These are phyloP conservation scores for Pyrenopolyporus hunteri DNA, from an alignment of 495 filamentous ascomycete genomes.

Conservation along the genomic window DNA sequence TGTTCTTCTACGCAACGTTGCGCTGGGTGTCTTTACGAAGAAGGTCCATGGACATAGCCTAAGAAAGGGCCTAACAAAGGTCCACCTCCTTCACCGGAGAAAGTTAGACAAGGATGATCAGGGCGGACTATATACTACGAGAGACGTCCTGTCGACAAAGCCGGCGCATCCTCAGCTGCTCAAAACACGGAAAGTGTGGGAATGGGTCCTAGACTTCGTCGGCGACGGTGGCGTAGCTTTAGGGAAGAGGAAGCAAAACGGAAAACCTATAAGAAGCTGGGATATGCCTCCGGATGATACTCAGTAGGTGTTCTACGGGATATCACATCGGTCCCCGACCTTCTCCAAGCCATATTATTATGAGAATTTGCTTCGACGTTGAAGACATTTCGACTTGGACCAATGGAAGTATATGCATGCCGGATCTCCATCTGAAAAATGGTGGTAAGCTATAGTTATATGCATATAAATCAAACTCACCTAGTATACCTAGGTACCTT, in stretches of 20 bases:
- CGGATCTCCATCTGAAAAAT: no score
- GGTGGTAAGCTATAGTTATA: no score
- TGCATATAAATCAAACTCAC: background rate
- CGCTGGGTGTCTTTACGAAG: conserved; percentile 71
- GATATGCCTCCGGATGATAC: conserved; percentile 42
- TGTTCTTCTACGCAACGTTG: conserved; percentile 76
- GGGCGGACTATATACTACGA: conserved; percentile 50
- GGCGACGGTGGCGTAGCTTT: conserved; percentile 43
- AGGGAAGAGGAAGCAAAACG: conserved; percentile 37
- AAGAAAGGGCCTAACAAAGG: conserved; percentile 69
- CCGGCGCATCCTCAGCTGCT: conserved; percentile 56
- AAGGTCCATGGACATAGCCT: conserved; percentile 81
- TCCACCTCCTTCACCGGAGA: conserved; percentile 68
- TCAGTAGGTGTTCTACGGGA: conserved; percentile 8
- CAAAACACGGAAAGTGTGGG: conserved; percentile 70
- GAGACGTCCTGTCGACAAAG: conserved; percentile 44
- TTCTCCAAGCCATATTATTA: no score
- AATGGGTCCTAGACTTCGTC: conserved; percentile 80
- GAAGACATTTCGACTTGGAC: no score
- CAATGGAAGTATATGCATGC: no score
- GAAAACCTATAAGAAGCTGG: conserved; percentile 36
- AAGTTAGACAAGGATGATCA: conserved; percentile 49
- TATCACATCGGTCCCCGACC: background rate
- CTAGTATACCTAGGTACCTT: no score
- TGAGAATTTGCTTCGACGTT: no score